These are phyloP conservation scores for Litsea cubeba DNA, from an alignment of 164 flowering plant species.

Conservation along the genomic window DNA sequence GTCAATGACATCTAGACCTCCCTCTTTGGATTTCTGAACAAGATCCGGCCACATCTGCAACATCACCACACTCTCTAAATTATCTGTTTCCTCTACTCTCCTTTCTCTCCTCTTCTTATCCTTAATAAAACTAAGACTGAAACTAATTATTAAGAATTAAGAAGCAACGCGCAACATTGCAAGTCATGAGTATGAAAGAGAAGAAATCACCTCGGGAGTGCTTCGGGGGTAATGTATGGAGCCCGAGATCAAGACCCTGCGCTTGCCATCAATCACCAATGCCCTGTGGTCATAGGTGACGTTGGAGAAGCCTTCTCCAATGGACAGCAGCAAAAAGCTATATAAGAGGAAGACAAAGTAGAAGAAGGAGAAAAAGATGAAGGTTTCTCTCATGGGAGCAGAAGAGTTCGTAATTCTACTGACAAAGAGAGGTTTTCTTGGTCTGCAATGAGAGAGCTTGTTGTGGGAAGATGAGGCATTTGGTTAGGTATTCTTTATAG, in stretches of 20 bases:
- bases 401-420: too few relatives aligned
- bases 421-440: too few relatives aligned
- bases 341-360: not conserved
- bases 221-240: conserved; percentile 96
- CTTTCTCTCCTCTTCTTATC: not conserved
- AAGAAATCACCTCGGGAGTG: conserved; percentile 66
- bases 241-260: conserved; percentile 74
- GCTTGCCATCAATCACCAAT: conserved; percentile 63
- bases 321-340: not conserved
- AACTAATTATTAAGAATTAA: too few relatives aligned
- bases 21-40: conserved; percentile 87
- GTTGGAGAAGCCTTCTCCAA: not conserved
- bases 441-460: too few relatives aligned
- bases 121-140: too few relatives aligned
- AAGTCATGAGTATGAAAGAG: not conserved
- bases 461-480: too few relatives aligned
- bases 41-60: conserved; percentile 97
- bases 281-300: conserved; percentile 79
- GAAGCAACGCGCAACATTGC: too few relatives aligned
- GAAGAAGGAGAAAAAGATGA: not conserved
- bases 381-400: not conserved
- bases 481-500: too few relatives aligned
- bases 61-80: not conserved
- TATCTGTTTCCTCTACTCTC: not conserved
- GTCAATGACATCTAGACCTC: conserved; percentile 90